These are phyloP conservation scores for Peronospora farinosa DNA, from an alignment of 352 stramenopile genomes.

Conservation along the genomic window DNA sequence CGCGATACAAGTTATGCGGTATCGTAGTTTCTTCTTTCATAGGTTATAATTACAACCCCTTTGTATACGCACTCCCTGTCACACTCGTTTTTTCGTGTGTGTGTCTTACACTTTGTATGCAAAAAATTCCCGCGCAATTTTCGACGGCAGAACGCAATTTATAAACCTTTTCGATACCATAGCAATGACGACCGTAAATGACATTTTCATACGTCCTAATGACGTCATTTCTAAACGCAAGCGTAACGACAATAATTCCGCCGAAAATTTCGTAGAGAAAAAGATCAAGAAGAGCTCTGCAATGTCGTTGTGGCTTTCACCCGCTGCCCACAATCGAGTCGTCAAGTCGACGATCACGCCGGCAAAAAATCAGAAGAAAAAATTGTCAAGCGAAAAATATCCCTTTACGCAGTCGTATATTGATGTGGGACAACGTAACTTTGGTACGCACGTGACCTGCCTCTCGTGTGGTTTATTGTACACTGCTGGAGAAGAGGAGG, in stretches of 20 bases:
- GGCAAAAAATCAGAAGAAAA: conserved; percentile 10
- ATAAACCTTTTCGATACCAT: neutral
- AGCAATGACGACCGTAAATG: conserved; percentile 30
- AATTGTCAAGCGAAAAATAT: conserved; percentile 7
- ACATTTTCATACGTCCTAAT: conserved; percentile 34
- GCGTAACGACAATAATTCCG: conserved; percentile 7
- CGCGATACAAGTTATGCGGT: neutral
- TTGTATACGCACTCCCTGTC: neutral
- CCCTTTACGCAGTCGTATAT: conserved; percentile 56
- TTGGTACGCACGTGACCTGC: conserved; percentile 59
- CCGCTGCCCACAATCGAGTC: conserved; percentile 13
- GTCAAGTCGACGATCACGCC: conserved; percentile 19
- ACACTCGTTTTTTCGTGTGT: neutral
- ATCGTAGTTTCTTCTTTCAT: too few relatives aligned
- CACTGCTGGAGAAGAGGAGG: conserved; percentile 58
- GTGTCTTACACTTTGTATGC: too few relatives aligned
- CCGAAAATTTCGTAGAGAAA: conserved; percentile 2
- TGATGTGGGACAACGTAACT: conserved; percentile 66
- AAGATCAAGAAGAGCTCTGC: conserved; percentile 13
- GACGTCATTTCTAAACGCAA: conserved; percentile 30
- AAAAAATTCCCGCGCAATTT: conserved; percentile 6
- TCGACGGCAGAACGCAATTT: conserved; percentile 4
- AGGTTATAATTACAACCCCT: too few relatives aligned
- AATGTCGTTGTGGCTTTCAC: conserved; percentile 14
- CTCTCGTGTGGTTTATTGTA: conserved; percentile 62